Conservation (phyloP, 164 flowering plant species). For the Vitis vinifera region DNA sequence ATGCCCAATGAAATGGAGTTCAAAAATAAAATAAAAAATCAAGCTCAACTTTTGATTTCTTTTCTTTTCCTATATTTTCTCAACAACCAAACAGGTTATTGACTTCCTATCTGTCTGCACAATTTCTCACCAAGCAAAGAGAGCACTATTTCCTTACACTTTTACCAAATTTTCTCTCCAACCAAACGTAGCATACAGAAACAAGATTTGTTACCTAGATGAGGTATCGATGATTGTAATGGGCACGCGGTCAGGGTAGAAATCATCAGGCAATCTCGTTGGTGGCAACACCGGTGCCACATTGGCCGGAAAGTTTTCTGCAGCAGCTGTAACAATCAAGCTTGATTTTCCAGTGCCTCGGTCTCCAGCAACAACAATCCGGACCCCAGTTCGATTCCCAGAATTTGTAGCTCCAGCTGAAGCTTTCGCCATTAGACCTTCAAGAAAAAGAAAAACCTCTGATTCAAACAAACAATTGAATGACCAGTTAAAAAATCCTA, state of each 20-base stretch:
- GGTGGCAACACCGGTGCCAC: conserved; percentile 67
- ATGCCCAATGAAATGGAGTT: too few relatives aligned
- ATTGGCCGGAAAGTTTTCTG: conserved; percentile 43
- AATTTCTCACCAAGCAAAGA: neutral
- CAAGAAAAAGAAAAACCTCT: conserved; percentile 2
- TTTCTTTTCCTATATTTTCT: too few relatives aligned
- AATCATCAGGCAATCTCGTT: conserved; percentile 55
- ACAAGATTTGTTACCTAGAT: conserved; percentile 36
- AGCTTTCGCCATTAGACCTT: conserved; percentile 32
- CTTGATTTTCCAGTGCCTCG: conserved; percentile 72
- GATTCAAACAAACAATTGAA: neutral
- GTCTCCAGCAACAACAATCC: conserved; percentile 67
- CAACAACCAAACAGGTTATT: too few relatives aligned
- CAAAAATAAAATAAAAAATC: too few relatives aligned
- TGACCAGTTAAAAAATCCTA: too few relatives aligned
- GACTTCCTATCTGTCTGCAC: too few relatives aligned
- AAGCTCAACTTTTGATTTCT: too few relatives aligned
- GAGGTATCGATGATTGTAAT: conserved; percentile 63
- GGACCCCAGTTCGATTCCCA: conserved; percentile 28
- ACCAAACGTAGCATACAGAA: neutral
- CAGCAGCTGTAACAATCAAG: conserved; percentile 58
- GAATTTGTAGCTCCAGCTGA: conserved; percentile 15
- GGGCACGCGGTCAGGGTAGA: conserved; percentile 62
- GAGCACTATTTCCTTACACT: neutral
- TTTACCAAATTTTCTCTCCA: too few relatives aligned